These are phyloP conservation scores for Chrysoporthe deuterocubensis DNA, from an alignment of 2,329 filamentous ascomycete species.

Conservation along the genomic window DNA sequence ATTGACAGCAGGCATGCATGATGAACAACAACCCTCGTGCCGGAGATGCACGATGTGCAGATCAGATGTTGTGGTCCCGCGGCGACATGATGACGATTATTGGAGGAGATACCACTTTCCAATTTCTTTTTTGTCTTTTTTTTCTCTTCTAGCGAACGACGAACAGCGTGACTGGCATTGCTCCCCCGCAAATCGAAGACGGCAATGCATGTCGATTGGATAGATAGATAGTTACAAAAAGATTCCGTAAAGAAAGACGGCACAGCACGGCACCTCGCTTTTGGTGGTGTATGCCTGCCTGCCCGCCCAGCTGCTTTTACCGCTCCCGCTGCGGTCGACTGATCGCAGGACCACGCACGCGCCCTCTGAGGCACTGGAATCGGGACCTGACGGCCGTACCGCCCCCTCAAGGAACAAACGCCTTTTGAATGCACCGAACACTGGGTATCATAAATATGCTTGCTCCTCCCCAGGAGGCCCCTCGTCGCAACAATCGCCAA, in stretches of 20 bases:
- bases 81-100: neutral
- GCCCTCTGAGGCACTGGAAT: rapidly evolving
- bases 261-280: neutral
- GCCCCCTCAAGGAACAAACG: neutral
- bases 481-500: neutral
- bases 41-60: neutral
- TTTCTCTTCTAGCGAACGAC: neutral
- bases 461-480: neutral
- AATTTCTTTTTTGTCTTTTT: too few relatives aligned
- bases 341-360: too few relatives aligned
- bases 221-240: neutral
- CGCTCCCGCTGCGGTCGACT: too few relatives aligned
- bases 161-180: neutral
- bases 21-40: too few relatives aligned
- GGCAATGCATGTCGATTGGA: neutral
- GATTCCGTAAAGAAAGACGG: too few relatives aligned
- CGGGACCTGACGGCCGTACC: neutral
- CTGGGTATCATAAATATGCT: neutral
- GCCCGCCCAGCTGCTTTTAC: too few relatives aligned
- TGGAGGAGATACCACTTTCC: conserved; percentile 8
- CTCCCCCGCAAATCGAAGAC: too few relatives aligned
- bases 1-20: neutral
- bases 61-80: neutral
- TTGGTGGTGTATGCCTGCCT: too few relatives aligned
- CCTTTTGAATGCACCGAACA: neutral